Percentiles rank a stretch among this genome's conserved stretches.
Conservation (phyloP, 2,329 filamentous ascomycete species). For the Aspergillus piperis region DNA sequence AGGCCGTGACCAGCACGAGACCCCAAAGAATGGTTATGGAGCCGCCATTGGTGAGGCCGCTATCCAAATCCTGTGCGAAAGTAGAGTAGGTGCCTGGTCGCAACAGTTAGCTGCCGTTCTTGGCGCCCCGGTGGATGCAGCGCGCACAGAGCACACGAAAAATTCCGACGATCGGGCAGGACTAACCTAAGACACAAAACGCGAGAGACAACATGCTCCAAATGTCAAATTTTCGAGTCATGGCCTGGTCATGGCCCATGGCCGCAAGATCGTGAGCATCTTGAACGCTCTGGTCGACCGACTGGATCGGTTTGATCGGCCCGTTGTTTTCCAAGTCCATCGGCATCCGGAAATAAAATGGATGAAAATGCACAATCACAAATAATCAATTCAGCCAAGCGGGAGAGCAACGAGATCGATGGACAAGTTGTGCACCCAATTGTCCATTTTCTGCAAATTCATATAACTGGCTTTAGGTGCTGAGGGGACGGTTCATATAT, state of each 20-base stretch:
- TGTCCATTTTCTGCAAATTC: slow-evolving; percentile 31
- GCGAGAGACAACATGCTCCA: slow-evolving; percentile 61
- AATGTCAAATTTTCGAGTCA: slow-evolving; percentile 53
- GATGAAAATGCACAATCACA: neutral
- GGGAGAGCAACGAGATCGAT: slow-evolving; percentile 24
- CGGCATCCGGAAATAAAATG: slow-evolving; percentile 21
- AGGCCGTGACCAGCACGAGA: slow-evolving; percentile 64
- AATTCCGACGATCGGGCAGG: neutral
- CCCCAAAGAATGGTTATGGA: slow-evolving; percentile 71
- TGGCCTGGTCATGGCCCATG: slow-evolving; percentile 47
- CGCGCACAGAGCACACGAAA: neutral
- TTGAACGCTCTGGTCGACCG: slow-evolving; percentile 38
- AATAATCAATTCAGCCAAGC: slow-evolving; percentile 24
- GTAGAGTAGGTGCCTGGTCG: slow-evolving; percentile 56
- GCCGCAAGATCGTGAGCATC: slow-evolving; percentile 46
- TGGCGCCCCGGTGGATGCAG: neutral
- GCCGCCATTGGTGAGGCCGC: slow-evolving; percentile 61
- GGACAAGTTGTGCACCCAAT: slow-evolving; percentile 16
- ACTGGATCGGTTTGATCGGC: slow-evolving; percentile 30
- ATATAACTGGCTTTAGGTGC: neutral
- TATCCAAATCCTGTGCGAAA: slow-evolving; percentile 56
- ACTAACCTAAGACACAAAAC: slow-evolving; percentile 54
- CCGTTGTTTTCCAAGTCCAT: slow-evolving; percentile 35
- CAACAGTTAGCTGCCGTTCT: slow-evolving; percentile 13
- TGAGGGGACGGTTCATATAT: slow-evolving; percentile 8